Evolutionary conservation across 2,329 filamentous ascomycete genomes (phyloP).

Genomic region (Aspergillus sp.): DNA sequence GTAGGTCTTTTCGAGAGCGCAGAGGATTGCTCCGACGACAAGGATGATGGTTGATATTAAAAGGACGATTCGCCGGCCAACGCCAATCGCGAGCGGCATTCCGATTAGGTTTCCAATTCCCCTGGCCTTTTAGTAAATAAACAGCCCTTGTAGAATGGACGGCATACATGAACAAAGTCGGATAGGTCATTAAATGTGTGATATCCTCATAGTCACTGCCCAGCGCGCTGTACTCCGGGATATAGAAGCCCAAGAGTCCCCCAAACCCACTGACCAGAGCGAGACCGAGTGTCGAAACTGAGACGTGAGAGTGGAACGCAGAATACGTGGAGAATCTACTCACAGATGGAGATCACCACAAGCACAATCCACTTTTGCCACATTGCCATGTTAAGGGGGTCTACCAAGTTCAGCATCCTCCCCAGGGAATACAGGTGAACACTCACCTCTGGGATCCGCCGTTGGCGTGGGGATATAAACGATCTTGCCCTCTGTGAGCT

Average conservation of each 20-base stretch:
- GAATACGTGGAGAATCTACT: neutral
- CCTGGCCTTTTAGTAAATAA: constrained; percentile 18
- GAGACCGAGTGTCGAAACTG: constrained; percentile 43
- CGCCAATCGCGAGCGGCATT: constrained; percentile 38
- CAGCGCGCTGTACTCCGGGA: constrained; percentile 37
- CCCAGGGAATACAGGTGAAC: neutral
- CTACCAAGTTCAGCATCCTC: neutral
- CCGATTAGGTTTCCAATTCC: constrained; percentile 33
- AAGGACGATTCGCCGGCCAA: constrained; percentile 36
- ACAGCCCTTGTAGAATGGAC: no score
- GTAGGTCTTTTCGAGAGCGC: constrained; percentile 28
- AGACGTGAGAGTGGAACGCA: no score
- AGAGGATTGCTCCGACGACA: constrained; percentile 29
- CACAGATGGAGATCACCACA: constrained; percentile 29
- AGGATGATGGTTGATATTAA: constrained; percentile 31
- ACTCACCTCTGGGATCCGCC: constrained; percentile 30
- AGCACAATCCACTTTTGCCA: constrained; percentile 31
- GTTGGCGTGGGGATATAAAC: constrained; percentile 38
- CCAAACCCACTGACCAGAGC: constrained; percentile 44
- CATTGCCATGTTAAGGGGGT: constrained; percentile 27
- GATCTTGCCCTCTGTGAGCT: constrained; percentile 32
- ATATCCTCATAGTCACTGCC: constrained; percentile 43
- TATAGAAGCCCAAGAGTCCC: constrained; percentile 44
- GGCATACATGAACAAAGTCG: constrained; percentile 28
- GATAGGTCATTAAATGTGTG: constrained; percentile 38